These are phyloP conservation scores for Tricharina praecox DNA, from an alignment of 495 filamentous ascomycete species.

Conservation along the genomic window DNA sequence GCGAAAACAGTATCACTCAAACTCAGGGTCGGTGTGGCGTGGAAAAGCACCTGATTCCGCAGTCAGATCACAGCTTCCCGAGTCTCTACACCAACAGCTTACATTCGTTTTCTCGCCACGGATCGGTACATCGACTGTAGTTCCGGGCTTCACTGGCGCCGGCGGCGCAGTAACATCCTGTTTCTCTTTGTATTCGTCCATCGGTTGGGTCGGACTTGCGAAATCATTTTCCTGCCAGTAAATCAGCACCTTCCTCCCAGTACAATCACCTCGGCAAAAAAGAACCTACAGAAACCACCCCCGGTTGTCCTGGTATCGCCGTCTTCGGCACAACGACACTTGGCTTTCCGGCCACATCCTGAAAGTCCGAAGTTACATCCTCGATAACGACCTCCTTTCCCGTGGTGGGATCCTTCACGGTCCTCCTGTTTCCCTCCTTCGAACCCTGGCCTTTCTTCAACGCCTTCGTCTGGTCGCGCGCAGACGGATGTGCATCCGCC, in stretches of 20 bases:
- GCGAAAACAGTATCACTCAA: constrained; percentile 67
- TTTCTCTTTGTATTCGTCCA: constrained; percentile 58
- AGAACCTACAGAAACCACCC: background rate
- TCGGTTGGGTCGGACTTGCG: constrained; percentile 33
- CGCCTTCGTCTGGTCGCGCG: constrained; percentile 28
- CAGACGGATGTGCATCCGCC: background rate
- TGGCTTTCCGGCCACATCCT: constrained; percentile 55
- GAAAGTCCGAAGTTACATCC: constrained; percentile 52
- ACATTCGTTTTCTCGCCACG: constrained; percentile 86
- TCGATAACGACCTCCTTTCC: constrained; percentile 75
- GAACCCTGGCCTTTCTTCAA: constrained; percentile 31
- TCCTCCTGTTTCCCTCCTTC: constrained; percentile 41
- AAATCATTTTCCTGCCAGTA: constrained; percentile 37
- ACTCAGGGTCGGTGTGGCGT: constrained; percentile 74
- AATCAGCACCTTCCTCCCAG: constrained; percentile 39
- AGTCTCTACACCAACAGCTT: background rate
- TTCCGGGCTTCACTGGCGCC: constrained; percentile 59
- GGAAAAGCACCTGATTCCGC: constrained; percentile 47
- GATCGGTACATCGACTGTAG: constrained; percentile 84
- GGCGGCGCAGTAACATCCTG: constrained; percentile 87
- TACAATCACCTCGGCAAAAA: constrained; percentile 53
- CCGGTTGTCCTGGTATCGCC: constrained; percentile 6
- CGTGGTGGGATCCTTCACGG: constrained; percentile 73
- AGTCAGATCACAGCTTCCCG: background rate
- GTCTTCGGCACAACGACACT: constrained; percentile 32